Conservation (phyloP, 768 basidiomycete genomes). For the Cystobasidium tubakii region DNA sequence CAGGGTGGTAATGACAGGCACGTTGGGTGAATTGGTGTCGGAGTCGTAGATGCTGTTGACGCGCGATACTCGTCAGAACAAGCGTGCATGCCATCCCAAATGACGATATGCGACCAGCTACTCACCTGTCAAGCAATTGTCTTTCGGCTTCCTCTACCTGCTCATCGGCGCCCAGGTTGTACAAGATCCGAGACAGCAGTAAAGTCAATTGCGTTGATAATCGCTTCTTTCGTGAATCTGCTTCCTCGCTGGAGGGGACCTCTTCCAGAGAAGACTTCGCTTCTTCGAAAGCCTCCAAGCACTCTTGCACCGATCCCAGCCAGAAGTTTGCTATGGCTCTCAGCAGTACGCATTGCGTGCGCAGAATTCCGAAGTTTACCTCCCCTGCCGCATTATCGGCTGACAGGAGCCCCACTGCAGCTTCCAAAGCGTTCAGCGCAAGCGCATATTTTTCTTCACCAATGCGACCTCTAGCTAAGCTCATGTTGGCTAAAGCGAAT, state of each 20-base stretch:
- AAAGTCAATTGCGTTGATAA: conserved; percentile 14
- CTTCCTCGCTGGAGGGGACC: background rate
- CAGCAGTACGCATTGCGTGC: conserved; percentile 22
- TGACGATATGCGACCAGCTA: no score
- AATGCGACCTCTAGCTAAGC: conserved; percentile 71
- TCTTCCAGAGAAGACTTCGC: background rate
- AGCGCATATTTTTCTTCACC: conserved; percentile 58
- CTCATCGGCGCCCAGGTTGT: conserved; percentile 12
- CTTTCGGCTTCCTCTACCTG: conserved; percentile 32
- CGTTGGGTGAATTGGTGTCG: conserved; percentile 11
- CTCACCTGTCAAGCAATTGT: conserved; percentile 27
- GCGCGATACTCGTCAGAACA: no score
- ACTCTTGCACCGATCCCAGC: background rate
- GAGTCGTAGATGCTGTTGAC: conserved; percentile 34
- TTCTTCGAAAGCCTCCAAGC: conserved; percentile 24
- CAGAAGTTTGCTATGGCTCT: conserved; percentile 25
- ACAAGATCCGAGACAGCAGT: background rate
- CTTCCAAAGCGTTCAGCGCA: conserved; percentile 66
- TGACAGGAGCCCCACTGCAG: conserved; percentile 63
- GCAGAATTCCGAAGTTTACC: background rate
- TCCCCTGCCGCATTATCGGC: conserved; percentile 21
- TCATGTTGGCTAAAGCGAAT: conserved; percentile 74
- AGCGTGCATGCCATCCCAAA: no score
- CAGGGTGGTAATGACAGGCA: conserved; percentile 30
- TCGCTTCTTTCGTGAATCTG: background rate